phyloP scores from a whole-genome alignment of 768 basidiomycete species.

The Paxillus involutus region DNA sequence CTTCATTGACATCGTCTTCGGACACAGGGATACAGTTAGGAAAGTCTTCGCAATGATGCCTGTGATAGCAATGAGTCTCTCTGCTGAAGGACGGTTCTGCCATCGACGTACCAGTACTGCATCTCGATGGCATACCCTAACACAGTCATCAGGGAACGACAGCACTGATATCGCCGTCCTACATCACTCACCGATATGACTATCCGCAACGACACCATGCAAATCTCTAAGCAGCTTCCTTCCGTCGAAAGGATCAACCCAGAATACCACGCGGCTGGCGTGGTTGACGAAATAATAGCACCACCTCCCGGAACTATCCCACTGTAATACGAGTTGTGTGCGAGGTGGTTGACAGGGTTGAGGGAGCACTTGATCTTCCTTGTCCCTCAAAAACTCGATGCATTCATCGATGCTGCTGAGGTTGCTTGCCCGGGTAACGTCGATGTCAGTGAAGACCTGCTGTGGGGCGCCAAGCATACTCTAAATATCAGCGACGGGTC shows the following conservation, averaged over 20 bases:
- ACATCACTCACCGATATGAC: slow-evolving; percentile 1
- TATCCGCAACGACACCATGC: background rate
- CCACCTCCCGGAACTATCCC: background rate
- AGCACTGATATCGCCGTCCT: background rate
- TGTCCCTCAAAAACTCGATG: background rate
- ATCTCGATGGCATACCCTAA: slow-evolving; percentile 4
- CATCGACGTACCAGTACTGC: slow-evolving; percentile 5
- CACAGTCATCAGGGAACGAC: background rate
- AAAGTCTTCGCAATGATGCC: slow-evolving; percentile 5
- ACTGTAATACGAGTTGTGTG: background rate
- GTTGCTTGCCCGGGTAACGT: background rate
- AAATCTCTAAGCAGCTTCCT: background rate
- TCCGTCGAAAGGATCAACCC: background rate
- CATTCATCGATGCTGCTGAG: background rate
- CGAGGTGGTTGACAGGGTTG: background rate
- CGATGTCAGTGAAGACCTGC: slow-evolving; percentile 2
- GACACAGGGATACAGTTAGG: background rate
- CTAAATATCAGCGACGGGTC: no score
- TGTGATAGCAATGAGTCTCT: background rate
- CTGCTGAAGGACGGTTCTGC: background rate
- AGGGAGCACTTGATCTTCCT: background rate
- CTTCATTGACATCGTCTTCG: background rate
- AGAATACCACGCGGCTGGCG: background rate
- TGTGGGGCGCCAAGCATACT: background rate
- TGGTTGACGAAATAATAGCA: slow-evolving; percentile 3